These are phyloP conservation scores for Pseudozyma sp. DNA, from an alignment of 1,284 basidiomycete genomes.

Conservation along the genomic window DNA sequence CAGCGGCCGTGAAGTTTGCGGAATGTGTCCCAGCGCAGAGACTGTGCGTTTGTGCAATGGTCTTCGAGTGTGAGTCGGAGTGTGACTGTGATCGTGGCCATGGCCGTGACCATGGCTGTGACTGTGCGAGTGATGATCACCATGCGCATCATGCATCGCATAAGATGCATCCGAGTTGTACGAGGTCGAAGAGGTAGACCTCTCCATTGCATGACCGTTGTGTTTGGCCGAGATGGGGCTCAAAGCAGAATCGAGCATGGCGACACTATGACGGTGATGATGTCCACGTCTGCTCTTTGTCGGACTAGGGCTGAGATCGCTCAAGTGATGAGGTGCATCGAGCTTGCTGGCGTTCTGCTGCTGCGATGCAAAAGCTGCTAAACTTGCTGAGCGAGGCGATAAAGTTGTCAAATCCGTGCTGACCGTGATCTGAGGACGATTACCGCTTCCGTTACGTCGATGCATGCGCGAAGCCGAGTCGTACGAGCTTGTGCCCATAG, in stretches of 20 bases:
- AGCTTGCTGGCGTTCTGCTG: constrained; percentile 18
- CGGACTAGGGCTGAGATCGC: constrained; percentile 49
- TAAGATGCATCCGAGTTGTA: constrained; percentile 32
- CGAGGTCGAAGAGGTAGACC: constrained; percentile 31
- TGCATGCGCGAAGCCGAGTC: constrained; percentile 21
- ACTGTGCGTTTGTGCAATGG: constrained; percentile 36
- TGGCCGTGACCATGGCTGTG: constrained; percentile 31
- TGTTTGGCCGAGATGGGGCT: constrained; percentile 30
- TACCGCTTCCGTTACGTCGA: constrained; percentile 37
- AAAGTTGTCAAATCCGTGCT: constrained; percentile 43
- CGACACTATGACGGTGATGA: constrained; percentile 58
- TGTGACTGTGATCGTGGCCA: constrained; percentile 16
- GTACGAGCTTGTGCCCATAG: constrained; percentile 2
- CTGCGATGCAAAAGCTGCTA: constrained; percentile 31
- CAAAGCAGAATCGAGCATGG: constrained; percentile 41
- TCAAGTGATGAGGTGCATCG: constrained; percentile 11
- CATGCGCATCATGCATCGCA: constrained; percentile 1
- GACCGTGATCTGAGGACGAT: constrained; percentile 52
- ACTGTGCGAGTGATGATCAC: constrained; percentile 11
- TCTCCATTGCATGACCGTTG: constrained; percentile 34
- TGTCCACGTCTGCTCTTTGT: constrained; percentile 53
- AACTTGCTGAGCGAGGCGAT: constrained; percentile 44
- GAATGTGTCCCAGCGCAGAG: constrained; percentile 62
- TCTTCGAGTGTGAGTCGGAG: constrained; percentile 1
- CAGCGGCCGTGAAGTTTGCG: constrained; percentile 69